Evolutionary conservation across 768 basidiomycete genomes (phyloP), one percentile per base, ranked within the genome.

Genomic region (Rhodotorula paludigena): DNA sequence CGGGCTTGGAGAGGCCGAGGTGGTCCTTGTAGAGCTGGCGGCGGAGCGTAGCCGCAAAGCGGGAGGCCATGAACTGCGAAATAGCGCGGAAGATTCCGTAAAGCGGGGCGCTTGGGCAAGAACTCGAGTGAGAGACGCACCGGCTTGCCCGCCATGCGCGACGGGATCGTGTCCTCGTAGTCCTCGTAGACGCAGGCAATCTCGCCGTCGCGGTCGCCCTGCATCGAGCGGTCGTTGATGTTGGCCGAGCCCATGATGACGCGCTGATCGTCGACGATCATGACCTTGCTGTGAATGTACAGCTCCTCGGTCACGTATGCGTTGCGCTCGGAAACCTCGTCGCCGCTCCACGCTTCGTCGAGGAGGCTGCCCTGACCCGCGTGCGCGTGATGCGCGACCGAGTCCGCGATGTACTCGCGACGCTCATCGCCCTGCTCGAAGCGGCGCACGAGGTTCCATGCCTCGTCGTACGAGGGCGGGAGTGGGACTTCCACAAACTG

Each of bases 201-300:
- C 79, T 98, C 96, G 2, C 91, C 94, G 78, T 74, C 68, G 12
- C 92, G 41, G 71, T 94, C 88, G 33, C 93, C 93, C 83, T 84
- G 87, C 78, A 90, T 89, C 60, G 86, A 87, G 21, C 90, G 86
- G 74, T 93, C 91, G 68, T 93, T 93, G 72, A 93, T 76, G 77
- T 97, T 98, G 23, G 94, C 92, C 48, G 89, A 92, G 41, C 94
- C 93, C 83, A 92, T 89, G 71, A 98, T 90, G 52, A 96, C 92
- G 42, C 87, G 25, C 2, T 38, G 28, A 48, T 74, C 63, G 57
- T 64, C 68, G 42, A 66, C 60, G 36, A 72, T 69, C 53, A 72
- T 33, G 15, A 74, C 16, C 51, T 49, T 75, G 32, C 75, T 66
- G n/a, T 68, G 49, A 33, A 63, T 68, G 60, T 65, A 76, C 20